Conservation (phyloP, 805 yeast species). For the Candida palmyrensis region DNA sequence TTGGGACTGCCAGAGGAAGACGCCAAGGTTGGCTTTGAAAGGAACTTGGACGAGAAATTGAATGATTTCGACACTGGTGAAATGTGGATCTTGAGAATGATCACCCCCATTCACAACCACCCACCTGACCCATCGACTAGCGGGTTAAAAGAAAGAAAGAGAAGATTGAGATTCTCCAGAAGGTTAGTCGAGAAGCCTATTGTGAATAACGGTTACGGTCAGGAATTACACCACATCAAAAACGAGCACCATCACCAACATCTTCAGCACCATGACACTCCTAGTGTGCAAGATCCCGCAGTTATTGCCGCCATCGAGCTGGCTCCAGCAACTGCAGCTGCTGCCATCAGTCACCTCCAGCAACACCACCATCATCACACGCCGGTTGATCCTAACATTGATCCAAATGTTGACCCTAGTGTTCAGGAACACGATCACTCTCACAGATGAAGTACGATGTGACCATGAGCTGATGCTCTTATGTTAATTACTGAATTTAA, state of each 20-base stretch:
- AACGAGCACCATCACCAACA: conserved; percentile 8
- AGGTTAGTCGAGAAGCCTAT: conserved; percentile 42
- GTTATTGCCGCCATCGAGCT: conserved; percentile 40
- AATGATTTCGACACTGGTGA: conserved; percentile 23
- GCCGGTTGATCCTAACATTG: conserved; percentile 39
- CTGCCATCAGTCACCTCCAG: conserved; percentile 20
- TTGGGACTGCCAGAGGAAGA: conserved; percentile 9
- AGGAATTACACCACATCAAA: conserved; percentile 5
- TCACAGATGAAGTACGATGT: conserved; percentile 13
- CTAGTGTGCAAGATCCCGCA: conserved; percentile 36
- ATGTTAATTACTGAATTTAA: too few species aligned
- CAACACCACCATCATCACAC: conserved; percentile 11
- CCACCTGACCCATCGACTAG: conserved; percentile 34
- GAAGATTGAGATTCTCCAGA: conserved; percentile 33
- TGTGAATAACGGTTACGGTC: conserved; percentile 6
- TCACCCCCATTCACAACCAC: conserved; percentile 42
- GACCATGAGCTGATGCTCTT: too few species aligned
- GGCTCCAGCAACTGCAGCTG: conserved; percentile 26
- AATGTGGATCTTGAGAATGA: conserved; percentile 45
- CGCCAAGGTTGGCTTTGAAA: conserved; percentile 17
- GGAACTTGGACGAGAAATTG: conserved; percentile 23
- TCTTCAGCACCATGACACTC: conserved; percentile 20
- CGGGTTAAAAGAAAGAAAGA: conserved; percentile 20
- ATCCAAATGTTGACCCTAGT: conserved; percentile 40
- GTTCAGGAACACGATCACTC: conserved; percentile 39